These are phyloP conservation scores for Phytophthora niederhauseri DNA, from an alignment of 352 stramenopile genomes.

Conservation along the genomic window DNA sequence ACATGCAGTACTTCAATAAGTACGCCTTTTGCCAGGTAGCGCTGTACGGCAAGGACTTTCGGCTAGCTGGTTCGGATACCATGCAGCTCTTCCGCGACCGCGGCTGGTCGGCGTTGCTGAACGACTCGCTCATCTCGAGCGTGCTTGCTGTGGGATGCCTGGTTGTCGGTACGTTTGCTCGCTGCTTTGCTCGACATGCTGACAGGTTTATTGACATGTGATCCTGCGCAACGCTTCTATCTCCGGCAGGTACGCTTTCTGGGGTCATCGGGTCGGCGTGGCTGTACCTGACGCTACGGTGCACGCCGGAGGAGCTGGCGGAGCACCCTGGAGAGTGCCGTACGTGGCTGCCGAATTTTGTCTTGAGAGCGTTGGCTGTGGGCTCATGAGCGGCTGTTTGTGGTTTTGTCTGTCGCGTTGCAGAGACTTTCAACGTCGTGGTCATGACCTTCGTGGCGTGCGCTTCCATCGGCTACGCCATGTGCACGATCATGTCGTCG, in stretches of 20 bases:
- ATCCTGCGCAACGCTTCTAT: not conserved
- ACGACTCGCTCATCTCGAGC: slow-evolving; percentile 80
- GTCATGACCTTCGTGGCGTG: slow-evolving; percentile 79
- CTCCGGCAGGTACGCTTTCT: slow-evolving; percentile 59
- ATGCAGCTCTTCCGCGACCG: slow-evolving; percentile 84
- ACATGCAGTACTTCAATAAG: slow-evolving; percentile 90
- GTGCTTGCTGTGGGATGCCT: slow-evolving; percentile 78
- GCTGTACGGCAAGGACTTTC: slow-evolving; percentile 88
- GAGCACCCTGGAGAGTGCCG: slow-evolving; percentile 57
- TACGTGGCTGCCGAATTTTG: slow-evolving; percentile 38
- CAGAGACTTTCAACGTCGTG: slow-evolving; percentile 89
- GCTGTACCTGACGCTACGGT: slow-evolving; percentile 75
- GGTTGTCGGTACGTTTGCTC: slow-evolving; percentile 65
- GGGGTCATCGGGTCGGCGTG: slow-evolving; percentile 75
- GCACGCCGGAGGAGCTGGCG: slow-evolving; percentile 53
- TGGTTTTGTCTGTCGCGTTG: slow-evolving; percentile 8
- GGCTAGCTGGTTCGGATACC: slow-evolving; percentile 71
- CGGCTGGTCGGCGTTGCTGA: slow-evolving; percentile 80
- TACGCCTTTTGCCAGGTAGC: slow-evolving; percentile 88
- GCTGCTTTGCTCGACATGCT: not conserved
- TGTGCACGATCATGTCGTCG: slow-evolving; percentile 86
- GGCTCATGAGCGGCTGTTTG: slow-evolving; percentile 10
- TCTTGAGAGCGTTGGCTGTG: not conserved
- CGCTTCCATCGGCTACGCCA: slow-evolving; percentile 78
- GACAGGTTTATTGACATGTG: slow-evolving; percentile 4